Evolutionary conservation across 108 stramenopile species (phyloP).

Genomic region (Chaetoceros tenuissimus): DNA sequence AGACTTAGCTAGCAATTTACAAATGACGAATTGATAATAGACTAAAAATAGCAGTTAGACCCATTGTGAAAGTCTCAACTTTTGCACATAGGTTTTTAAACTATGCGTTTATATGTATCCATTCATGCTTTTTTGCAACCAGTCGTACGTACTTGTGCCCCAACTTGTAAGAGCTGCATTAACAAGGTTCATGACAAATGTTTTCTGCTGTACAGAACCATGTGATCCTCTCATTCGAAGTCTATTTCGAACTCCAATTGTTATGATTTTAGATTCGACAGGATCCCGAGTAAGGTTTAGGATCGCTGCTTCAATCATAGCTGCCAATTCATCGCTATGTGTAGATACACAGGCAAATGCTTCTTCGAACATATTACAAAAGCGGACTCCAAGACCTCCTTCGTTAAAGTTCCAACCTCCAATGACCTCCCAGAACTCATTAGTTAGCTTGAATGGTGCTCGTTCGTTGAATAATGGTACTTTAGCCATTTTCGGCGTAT

Average conservation of each 20-base stretch:
- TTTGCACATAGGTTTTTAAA: no score
- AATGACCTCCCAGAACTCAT: constrained; percentile 85
- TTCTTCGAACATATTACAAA: constrained; percentile 82
- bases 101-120: constrained; percentile 62
- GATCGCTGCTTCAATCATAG: constrained; percentile 69
- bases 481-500: constrained; percentile 87
- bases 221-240: constrained; percentile 69
- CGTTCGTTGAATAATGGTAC: constrained; percentile 83
- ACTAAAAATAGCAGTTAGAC: no score
- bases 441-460: constrained; percentile 90
- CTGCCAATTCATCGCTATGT: constrained; percentile 70
- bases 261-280: constrained; percentile 42
- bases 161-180: constrained; percentile 75
- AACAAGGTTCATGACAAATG: constrained; percentile 76
- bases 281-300: constrained; percentile 61
- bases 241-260: constrained; percentile 54
- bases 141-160: constrained; percentile 83
- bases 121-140: constrained; percentile 87
- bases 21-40: no score
- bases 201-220: constrained; percentile 54
- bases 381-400: constrained; percentile 60
- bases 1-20: no score
- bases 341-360: constrained; percentile 69
- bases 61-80: no score
- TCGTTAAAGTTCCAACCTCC: constrained; percentile 85